Evolutionary conservation across 2,329 filamentous ascomycete genomes (phyloP).

Genomic region (Parafenestella ontariensis): DNA sequence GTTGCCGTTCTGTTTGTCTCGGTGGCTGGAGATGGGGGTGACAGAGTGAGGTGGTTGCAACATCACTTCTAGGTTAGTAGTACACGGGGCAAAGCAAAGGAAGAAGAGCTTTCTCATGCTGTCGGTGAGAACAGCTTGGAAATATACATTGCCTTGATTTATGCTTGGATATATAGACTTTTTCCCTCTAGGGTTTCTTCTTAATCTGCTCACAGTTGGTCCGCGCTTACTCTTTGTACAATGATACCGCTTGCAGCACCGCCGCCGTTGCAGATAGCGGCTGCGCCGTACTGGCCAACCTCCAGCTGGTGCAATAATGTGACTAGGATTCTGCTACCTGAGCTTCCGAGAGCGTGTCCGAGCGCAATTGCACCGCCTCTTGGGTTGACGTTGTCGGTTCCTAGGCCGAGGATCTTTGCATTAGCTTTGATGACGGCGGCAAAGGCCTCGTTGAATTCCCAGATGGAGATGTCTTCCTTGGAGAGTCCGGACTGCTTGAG

Average conservation of each 20-base stretch:
- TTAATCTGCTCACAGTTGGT: constrained; percentile 23
- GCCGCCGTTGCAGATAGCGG: constrained; percentile 96
- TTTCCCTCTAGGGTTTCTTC: not conserved
- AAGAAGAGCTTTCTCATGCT: not conserved
- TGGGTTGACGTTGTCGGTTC: constrained; percentile 81
- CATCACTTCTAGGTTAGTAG: no score
- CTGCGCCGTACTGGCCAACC: constrained; percentile 91
- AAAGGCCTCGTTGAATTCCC: constrained; percentile 99
- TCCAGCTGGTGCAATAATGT: constrained; percentile 91
- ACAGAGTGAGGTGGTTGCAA: no score
- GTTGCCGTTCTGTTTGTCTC: not conserved
- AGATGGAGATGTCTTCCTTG: constrained; percentile 88
- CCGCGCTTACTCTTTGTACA: constrained; percentile 72
- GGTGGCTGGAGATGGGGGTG: not conserved
- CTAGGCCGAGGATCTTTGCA: constrained; percentile 85
- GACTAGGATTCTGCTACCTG: constrained; percentile 87
- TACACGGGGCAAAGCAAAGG: not conserved
- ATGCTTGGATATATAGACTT: not conserved
- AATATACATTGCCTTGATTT: not conserved
- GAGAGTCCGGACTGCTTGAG: constrained; percentile 87
- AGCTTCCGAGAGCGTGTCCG: constrained; percentile 92
- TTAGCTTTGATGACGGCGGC: constrained; percentile 95
- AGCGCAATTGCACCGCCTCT: constrained; percentile 91
- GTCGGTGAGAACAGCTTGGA: not conserved
- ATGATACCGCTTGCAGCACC: constrained; percentile 91